These are phyloP conservation scores for Shiraia bambusicola DNA, from an alignment of 2,329 filamentous ascomycete species.

Conservation along the genomic window DNA sequence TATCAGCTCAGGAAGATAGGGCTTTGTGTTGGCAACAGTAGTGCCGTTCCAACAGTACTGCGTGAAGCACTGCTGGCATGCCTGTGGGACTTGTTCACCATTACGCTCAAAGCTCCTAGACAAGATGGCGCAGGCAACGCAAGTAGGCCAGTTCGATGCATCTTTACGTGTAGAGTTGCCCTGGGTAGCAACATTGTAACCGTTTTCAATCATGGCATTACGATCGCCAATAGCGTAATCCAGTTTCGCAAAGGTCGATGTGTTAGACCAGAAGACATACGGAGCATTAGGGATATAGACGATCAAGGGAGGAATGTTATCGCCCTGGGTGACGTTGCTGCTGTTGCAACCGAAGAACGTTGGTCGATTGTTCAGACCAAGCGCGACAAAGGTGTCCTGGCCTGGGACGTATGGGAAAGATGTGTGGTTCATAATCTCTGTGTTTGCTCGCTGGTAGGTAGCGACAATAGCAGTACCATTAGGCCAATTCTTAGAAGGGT, in stretches of 20 bases:
- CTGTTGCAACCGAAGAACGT: conserved; percentile 80
- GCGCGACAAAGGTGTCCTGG: conserved; percentile 74
- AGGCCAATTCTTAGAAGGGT: conserved; percentile 61
- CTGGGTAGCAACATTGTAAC: conserved; percentile 79
- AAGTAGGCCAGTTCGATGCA: conserved; percentile 68
- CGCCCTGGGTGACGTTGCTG: conserved; percentile 58
- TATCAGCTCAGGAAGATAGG: conserved; percentile 31
- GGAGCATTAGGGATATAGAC: conserved; percentile 89
- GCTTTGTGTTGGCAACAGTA: conserved; percentile 38
- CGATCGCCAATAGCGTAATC: conserved; percentile 66
- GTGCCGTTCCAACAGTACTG: conserved; percentile 95
- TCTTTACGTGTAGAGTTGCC: conserved; percentile 74
- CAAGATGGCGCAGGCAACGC: conserved; percentile 85
- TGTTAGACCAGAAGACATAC: conserved; percentile 75
- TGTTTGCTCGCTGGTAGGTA: conserved; percentile 68
- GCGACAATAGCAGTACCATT: conserved; percentile 75
- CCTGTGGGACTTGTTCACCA: conserved; percentile 65
- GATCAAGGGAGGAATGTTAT: conserved; percentile 63
- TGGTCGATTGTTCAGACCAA: conserved; percentile 71
- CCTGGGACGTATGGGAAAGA: conserved; percentile 73
- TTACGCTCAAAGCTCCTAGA: conserved; percentile 74
- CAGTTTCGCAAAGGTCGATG: conserved; percentile 69
- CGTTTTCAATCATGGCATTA: conserved; percentile 81
- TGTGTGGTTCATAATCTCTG: conserved; percentile 64
- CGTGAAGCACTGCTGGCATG: conserved; percentile 74